Conservation (phyloP, 805 yeast genomes). For the Lipomyces kockii region DNA sequence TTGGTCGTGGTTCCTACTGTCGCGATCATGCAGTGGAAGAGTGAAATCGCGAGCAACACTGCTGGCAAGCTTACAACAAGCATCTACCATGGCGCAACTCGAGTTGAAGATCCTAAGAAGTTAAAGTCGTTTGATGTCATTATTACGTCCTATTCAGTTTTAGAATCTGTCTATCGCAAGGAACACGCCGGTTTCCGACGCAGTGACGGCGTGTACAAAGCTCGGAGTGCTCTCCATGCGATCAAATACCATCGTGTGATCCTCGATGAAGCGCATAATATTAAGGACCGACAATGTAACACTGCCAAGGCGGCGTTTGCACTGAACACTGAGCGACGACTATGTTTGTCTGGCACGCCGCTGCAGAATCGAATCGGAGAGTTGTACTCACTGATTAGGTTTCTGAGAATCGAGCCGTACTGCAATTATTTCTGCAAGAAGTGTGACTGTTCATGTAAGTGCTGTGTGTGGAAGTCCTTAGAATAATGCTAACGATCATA, state of each 20-base stretch:
- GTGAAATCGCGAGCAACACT: conserved; percentile 87
- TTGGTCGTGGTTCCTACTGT: conserved; percentile 97
- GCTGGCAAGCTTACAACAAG: conserved; percentile 68
- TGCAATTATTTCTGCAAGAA: conserved; percentile 90
- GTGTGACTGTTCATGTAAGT: conserved; percentile 69
- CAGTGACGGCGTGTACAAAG: conserved; percentile 70
- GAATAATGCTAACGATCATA: background rate
- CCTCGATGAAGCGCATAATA: conserved; percentile 96
- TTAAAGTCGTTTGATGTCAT: conserved; percentile 70
- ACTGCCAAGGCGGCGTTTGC: conserved; percentile 90
- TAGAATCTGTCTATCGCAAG: conserved; percentile 84
- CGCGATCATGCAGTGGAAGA: conserved; percentile 97
- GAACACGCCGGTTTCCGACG: conserved; percentile 83
- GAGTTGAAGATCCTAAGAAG: conserved; percentile 62
- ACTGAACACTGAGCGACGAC: conserved; percentile 70
- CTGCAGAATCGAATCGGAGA: conserved; percentile 96
- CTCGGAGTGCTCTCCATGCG: conserved; percentile 72
- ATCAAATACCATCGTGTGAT: conserved; percentile 82
- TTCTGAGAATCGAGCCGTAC: conserved; percentile 81
- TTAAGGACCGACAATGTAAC: conserved; percentile 90
- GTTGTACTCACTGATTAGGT: conserved; percentile 87
- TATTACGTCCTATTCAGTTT: conserved; percentile 81
- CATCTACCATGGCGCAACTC: conserved; percentile 84
- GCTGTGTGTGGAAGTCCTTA: conserved; percentile 37
- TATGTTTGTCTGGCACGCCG: conserved; percentile 97